Conservation (phyloP, 208 protist genomes). For the Novymonas esmeraldas region DNA sequence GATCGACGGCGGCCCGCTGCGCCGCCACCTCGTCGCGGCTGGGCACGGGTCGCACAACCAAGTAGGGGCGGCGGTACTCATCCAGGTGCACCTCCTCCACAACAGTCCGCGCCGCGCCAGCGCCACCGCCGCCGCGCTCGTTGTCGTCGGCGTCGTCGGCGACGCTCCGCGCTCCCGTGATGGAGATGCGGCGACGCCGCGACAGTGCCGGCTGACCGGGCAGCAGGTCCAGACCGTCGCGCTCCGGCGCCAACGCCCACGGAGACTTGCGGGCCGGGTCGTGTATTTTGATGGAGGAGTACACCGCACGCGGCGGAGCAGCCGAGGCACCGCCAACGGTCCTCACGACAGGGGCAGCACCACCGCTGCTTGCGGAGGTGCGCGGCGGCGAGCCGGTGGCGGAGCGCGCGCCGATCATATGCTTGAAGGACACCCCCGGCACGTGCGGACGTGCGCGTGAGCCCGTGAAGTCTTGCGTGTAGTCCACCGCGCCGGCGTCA, state of each 20-base stretch:
- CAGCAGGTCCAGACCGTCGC: constrained; percentile 29
- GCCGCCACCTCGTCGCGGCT: constrained; percentile 44
- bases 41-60: constrained; percentile 64
- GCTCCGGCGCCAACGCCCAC: constrained; percentile 68
- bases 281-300: constrained; percentile 62
- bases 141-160: constrained; percentile 11
- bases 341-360: background rate
- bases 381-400: constrained; percentile 17
- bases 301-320: constrained; percentile 45
- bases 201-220: constrained; percentile 36
- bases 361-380: background rate
- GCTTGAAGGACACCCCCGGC: constrained; percentile 35
- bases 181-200: constrained; percentile 33
- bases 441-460: constrained; percentile 44
- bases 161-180: background rate
- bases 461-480: constrained; percentile 29
- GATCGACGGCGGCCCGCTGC: constrained; percentile 47
- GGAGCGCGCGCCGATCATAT: constrained; percentile 41
- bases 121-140: background rate
- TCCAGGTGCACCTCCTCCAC: constrained; percentile 81
- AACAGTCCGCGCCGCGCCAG: constrained; percentile 19
- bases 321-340: constrained; percentile 31
- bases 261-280: constrained; percentile 67
- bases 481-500: constrained; percentile 8
- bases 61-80: constrained; percentile 71